Percentiles rank a stretch among this genome's conserved stretches.
phyloP scores from a whole-genome alignment of 164 flowering plant species.

The Dillenia turbinata region DNA sequence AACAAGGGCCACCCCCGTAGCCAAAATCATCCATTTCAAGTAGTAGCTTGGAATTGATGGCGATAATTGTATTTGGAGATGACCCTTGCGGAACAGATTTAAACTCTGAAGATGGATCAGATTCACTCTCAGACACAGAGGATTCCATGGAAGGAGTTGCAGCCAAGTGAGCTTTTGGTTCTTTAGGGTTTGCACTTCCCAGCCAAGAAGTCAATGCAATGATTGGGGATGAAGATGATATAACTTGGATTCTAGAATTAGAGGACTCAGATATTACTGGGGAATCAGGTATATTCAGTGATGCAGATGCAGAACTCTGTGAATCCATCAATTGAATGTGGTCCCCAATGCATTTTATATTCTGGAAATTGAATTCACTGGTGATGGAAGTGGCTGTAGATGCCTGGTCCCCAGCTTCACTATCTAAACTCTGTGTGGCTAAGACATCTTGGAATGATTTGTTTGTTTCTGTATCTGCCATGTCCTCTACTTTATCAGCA shows the following conservation, averaged over 20 bases:
- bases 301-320: conserved; percentile 58
- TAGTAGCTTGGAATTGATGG: conserved; percentile 61
- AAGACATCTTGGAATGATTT: conserved; percentile 26
- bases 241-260: conserved; percentile 34
- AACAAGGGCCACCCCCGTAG: conserved; percentile 97
- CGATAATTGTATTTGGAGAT: conserved; percentile 41
- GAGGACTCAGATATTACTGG: conserved; percentile 76
- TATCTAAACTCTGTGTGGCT: conserved; percentile 31
- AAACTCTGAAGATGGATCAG: conserved; percentile 48
- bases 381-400: conserved; percentile 43
- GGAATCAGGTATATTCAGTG: conserved; percentile 47
- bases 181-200: conserved; percentile 49
- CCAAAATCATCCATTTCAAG: conserved; percentile 88
- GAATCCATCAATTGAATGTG: conserved; percentile 44
- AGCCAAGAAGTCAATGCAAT: conserved; percentile 81
- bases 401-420: conserved; percentile 41
- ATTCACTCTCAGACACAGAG: conserved; percentile 50
- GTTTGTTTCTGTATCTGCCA: conserved; percentile 18
- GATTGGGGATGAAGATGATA: conserved; percentile 56
- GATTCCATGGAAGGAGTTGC: conserved; percentile 66
- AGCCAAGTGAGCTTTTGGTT: conserved; percentile 36
- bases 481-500: conserved; percentile 30
- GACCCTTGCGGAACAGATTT: conserved; percentile 56
- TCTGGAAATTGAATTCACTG: conserved; percentile 29
- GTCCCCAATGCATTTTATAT: conserved; percentile 25